These are phyloP conservation scores for Plasmopara muralis DNA, from an alignment of 352 stramenopile genomes.

Conservation along the genomic window DNA sequence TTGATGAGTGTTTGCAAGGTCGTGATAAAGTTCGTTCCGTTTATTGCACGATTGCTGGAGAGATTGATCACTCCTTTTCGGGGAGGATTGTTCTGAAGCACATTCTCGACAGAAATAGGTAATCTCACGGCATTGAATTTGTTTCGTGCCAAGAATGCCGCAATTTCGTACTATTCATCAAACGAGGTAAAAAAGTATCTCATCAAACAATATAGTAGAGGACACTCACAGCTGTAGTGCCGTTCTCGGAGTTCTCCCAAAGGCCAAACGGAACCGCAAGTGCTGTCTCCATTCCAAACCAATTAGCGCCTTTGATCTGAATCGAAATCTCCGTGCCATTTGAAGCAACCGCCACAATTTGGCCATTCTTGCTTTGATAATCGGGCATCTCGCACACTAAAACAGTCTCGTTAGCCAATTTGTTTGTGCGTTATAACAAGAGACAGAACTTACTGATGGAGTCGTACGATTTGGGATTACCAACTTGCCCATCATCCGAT, in stretches of 20 bases:
- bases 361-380: conserved; percentile 72
- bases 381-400: conserved; percentile 55
- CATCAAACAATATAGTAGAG: neutral
- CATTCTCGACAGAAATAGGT: conserved; percentile 58
- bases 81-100: conserved; percentile 58
- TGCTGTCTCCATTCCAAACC: conserved; percentile 73
- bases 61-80: conserved; percentile 59
- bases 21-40: conserved; percentile 62
- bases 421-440: neutral
- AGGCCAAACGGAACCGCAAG: conserved; percentile 63
- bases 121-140: conserved; percentile 81
- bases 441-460: conserved; percentile 24
- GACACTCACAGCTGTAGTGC: conserved; percentile 45
- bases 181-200: neutral
- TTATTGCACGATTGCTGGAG: conserved; percentile 62
- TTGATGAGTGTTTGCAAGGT: conserved; percentile 67
- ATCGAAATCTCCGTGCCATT: conserved; percentile 68
- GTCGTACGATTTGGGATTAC: conserved; percentile 61
- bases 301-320: conserved; percentile 73
- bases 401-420: neutral
- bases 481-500: conserved; percentile 46
- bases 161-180: conserved; percentile 55
- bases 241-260: conserved; percentile 70
- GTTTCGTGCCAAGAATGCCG: conserved; percentile 65
- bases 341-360: conserved; percentile 42